These are phyloP conservation scores for Austropuccinia psidii DNA, from an alignment of 1,284 basidiomycete genomes.

Conservation along the genomic window DNA sequence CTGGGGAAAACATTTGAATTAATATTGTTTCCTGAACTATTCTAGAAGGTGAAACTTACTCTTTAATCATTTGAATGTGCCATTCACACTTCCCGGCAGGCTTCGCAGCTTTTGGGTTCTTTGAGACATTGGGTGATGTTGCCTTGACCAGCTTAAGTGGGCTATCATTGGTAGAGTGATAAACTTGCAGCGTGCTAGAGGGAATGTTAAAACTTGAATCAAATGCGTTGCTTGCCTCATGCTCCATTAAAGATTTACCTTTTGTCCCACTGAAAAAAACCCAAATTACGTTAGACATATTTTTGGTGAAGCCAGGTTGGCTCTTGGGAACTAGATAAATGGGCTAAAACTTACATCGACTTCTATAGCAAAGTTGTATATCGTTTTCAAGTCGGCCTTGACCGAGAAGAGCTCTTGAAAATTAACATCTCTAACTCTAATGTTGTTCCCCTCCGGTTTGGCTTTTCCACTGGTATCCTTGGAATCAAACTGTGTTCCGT, in stretches of 20 bases:
- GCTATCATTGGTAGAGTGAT: neutral
- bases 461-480: neutral
- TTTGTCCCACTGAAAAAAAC: neutral
- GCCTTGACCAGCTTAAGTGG: neutral
- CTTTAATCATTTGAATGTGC: slow-evolving; percentile 21
- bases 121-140: neutral
- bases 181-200: neutral
- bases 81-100: slow-evolving; percentile 3
- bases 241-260: neutral
- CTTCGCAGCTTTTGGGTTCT: neutral
- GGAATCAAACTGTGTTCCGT: neutral
- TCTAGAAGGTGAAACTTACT: too few species aligned
- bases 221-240: neutral
- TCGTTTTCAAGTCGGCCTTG: neutral
- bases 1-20: neutral
- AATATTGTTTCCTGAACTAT: neutral
- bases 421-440: slow-evolving; percentile 18
- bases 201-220: neutral
- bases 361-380: slow-evolving; percentile 25
- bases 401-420: neutral
- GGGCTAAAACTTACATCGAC: slow-evolving; percentile 9
- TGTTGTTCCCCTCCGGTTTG: neutral
- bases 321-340: too few species aligned
- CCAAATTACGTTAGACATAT: too few species aligned
- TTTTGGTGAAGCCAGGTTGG: too few species aligned